Conservation (phyloP, 1,139 yeast genomes). For the Petasospora fabianii region DNA sequence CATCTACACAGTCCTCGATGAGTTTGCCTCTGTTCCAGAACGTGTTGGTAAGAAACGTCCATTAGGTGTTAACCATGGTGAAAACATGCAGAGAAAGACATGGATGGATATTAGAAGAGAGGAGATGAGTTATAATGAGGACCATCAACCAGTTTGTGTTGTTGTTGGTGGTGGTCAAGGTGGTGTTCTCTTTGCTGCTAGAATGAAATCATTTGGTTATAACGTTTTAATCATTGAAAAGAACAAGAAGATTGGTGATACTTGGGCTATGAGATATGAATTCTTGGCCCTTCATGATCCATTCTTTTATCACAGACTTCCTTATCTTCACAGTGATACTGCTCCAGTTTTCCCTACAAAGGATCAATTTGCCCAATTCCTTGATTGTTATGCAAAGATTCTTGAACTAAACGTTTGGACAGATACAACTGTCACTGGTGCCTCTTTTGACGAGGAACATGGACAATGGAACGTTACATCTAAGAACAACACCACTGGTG, state of each 20-base stretch:
- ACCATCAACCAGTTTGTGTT: conserved; percentile 37
- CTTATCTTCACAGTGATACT: conserved; percentile 38
- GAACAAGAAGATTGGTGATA: conserved; percentile 38
- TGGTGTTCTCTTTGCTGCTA: conserved; percentile 40
- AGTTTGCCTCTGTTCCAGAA: conserved; percentile 35
- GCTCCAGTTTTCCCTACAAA: conserved; percentile 43
- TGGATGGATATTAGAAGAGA: conserved; percentile 32
- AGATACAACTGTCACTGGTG: conserved; percentile 31
- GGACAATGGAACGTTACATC: conserved; percentile 35
- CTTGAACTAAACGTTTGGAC: conserved; percentile 40
- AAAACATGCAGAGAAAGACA: conserved; percentile 33
- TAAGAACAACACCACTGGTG: conserved; percentile 26
- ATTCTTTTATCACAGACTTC: conserved; percentile 39
- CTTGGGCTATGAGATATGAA: conserved; percentile 43
- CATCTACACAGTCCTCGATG: conserved; percentile 36
- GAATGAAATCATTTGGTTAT: conserved; percentile 39
- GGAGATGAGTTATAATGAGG: conserved; percentile 29
- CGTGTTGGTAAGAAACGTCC: conserved; percentile 32
- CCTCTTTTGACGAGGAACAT: conserved; percentile 31
- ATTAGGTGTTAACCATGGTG: conserved; percentile 38
- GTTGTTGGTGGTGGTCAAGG: conserved; percentile 46
- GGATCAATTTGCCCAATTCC: conserved; percentile 41
- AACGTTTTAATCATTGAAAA: conserved; percentile 37
- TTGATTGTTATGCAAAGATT: conserved; percentile 37
- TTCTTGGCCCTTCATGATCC: conserved; percentile 44